These are phyloP conservation scores for Xylaria sp. DNA, from an alignment of 2,329 filamentous ascomycete species.

Conservation along the genomic window DNA sequence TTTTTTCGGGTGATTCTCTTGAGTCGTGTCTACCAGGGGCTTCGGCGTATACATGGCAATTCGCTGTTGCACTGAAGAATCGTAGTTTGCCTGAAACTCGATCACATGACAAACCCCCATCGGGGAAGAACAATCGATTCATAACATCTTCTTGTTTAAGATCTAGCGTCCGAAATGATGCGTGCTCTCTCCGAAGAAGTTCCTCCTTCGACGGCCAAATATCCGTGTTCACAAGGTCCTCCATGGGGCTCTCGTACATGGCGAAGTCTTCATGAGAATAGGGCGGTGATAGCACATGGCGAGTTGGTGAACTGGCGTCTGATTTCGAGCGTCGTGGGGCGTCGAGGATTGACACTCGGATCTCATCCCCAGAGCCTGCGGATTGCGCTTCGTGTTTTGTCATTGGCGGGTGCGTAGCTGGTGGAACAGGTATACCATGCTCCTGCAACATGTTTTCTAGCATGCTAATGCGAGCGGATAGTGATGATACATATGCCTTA, in stretches of 20 bases:
- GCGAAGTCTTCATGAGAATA: constrained; percentile 38
- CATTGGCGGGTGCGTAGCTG: constrained; percentile 36
- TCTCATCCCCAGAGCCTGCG: constrained; percentile 30
- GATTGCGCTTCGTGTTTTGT: constrained; percentile 35
- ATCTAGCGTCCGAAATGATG: constrained; percentile 14
- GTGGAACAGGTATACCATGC: constrained; percentile 32
- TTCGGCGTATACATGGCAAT: constrained; percentile 26
- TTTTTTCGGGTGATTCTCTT: constrained; percentile 33
- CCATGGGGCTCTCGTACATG: constrained; percentile 31
- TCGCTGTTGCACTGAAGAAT: constrained; percentile 33
- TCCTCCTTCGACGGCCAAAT: constrained; percentile 9
- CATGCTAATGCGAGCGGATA: constrained; percentile 37
- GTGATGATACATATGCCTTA: constrained; percentile 39
- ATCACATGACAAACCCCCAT: constrained; percentile 21
- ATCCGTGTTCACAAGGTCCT: constrained; percentile 18
- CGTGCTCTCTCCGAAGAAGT: constrained; percentile 6
- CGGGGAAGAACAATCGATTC: constrained; percentile 27
- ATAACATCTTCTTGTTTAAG: constrained; percentile 24
- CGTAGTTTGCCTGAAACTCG: constrained; percentile 27
- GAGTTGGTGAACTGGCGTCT: constrained; percentile 21
- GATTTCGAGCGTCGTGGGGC: constrained; percentile 28
- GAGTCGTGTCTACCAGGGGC: constrained; percentile 19
- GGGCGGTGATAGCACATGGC: constrained; percentile 37
- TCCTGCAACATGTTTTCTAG: constrained; percentile 38
- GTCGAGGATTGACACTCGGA: constrained; percentile 10